Evolutionary conservation across 2,329 filamentous ascomycete genomes (phyloP).

Genomic region (Purpureocillium lavendulum): DNA sequence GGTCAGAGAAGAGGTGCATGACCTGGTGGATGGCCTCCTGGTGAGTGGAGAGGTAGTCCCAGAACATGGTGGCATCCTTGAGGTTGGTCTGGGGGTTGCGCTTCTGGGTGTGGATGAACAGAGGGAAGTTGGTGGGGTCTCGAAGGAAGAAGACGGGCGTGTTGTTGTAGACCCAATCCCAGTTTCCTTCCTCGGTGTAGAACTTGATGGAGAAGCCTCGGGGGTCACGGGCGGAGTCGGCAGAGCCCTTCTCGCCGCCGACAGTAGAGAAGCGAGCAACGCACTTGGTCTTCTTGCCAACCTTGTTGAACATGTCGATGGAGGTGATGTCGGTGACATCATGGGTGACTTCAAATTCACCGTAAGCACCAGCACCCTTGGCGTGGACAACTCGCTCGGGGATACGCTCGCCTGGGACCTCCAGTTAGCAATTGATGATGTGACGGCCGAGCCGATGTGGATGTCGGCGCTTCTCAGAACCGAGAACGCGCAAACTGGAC

Average conservation of each 20-base stretch:
- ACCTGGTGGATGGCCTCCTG: constrained; percentile 56
- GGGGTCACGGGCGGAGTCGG: constrained; percentile 61
- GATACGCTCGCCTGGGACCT: constrained; percentile 30
- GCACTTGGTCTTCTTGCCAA: constrained; percentile 46
- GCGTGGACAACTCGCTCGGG: constrained; percentile 34
- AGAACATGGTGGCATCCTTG: constrained; percentile 56
- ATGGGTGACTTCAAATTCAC: constrained; percentile 50
- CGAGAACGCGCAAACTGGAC: too few species aligned
- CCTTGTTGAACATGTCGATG: constrained; percentile 42
- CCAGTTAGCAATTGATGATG: neutral
- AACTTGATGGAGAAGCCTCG: constrained; percentile 53
- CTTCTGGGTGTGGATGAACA: constrained; percentile 74
- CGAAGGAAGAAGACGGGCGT: constrained; percentile 71
- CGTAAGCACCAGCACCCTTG: constrained; percentile 34
- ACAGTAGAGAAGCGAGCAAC: constrained; percentile 66
- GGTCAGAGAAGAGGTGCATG: constrained; percentile 59
- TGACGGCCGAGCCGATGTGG: too few species aligned
- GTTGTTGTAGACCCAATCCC: constrained; percentile 70
- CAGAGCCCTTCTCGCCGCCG: constrained; percentile 56
- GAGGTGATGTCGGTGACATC: constrained; percentile 47
- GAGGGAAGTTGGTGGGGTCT: constrained; percentile 66
- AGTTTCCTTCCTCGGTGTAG: constrained; percentile 63
- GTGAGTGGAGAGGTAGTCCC: constrained; percentile 41
- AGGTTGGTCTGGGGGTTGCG: constrained; percentile 64
- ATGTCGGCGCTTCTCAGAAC: too few species aligned